Percentiles rank a stretch among this genome's conserved stretches.
phyloP scores from a whole-genome alignment of 148 eudicot genomes.

The Heliosperma pusillum region DNA sequence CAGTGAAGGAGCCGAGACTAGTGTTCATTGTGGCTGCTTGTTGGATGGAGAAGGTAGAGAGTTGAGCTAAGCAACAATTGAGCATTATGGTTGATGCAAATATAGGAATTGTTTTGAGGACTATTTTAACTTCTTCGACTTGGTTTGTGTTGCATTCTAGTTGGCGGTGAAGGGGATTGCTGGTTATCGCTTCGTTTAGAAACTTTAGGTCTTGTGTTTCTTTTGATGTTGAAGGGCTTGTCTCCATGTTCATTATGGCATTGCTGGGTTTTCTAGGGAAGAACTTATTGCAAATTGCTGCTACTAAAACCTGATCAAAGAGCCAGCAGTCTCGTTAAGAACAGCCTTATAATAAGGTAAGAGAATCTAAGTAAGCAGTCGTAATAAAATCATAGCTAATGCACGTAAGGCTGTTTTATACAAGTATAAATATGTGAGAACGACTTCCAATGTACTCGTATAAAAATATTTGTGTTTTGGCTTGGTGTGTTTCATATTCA shows the following conservation, averaged over 20 bases:
- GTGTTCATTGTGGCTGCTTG: conserved; percentile 95
- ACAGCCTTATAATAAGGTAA: neutral
- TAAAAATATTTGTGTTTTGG: too few species aligned
- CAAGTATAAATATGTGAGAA: too few species aligned
- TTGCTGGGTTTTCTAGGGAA: conserved; percentile 33
- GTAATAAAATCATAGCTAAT: too few species aligned
- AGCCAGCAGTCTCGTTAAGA: neutral
- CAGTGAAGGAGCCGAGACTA: conserved; percentile 46
- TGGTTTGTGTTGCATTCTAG: conserved; percentile 48
- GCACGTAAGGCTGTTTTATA: too few species aligned
- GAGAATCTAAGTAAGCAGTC: neutral
- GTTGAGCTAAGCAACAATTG: conserved; percentile 92
- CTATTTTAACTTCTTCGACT: conserved; percentile 67
- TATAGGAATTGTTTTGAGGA: conserved; percentile 56
- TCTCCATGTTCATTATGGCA: conserved; percentile 33
- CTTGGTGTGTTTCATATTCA: too few species aligned
- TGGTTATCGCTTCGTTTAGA: conserved; percentile 44
- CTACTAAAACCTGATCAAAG: conserved; percentile 53
- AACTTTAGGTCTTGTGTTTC: conserved; percentile 32
- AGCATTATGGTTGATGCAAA: conserved; percentile 81
- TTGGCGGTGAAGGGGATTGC: conserved; percentile 28
- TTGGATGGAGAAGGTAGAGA: conserved; percentile 88
- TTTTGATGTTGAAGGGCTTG: conserved; percentile 25
- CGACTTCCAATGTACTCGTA: too few species aligned
- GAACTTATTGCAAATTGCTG: conserved; percentile 44